A percentile compares a stretch with the other conserved stretches of the same genome.
These are phyloP conservation scores for Vigna mungo DNA, from an alignment of 306 rosid genomes.

Conservation along the genomic window DNA sequence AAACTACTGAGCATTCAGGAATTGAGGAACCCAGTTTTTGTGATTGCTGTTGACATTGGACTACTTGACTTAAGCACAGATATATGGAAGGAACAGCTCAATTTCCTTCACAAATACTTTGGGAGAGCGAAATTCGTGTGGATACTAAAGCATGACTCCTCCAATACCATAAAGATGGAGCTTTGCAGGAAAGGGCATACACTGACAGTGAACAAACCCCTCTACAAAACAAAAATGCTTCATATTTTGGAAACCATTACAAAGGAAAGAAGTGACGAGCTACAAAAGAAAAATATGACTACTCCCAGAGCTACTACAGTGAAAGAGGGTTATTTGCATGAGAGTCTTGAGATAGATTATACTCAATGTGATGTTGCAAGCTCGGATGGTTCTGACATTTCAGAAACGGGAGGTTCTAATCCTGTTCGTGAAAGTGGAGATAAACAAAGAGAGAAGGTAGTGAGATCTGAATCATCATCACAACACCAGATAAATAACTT, in stretches of 20 bases:
- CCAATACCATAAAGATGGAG: slow-evolving; percentile 81
- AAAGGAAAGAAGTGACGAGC: slow-evolving; percentile 67
- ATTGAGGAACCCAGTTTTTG: slow-evolving; percentile 62
- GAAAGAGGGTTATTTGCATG: slow-evolving; percentile 70
- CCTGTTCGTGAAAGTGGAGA: slow-evolving; percentile 47
- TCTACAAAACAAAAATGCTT: slow-evolving; percentile 83
- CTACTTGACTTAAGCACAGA: slow-evolving; percentile 95
- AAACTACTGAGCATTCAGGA: slow-evolving; percentile 64
- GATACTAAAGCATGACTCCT: slow-evolving; percentile 85
- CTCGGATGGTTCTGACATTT: slow-evolving; percentile 83
- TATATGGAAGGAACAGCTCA: slow-evolving; percentile 95
- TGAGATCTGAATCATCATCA: slow-evolving; percentile 46
- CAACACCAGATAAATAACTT: slow-evolving; percentile 55
- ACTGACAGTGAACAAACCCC: slow-evolving; percentile 75
- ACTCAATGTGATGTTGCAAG: slow-evolving; percentile 72
- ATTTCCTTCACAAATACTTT: slow-evolving; percentile 76
- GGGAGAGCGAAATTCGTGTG: slow-evolving; percentile 82
- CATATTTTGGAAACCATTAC: slow-evolving; percentile 83
- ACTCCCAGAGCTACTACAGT: slow-evolving; percentile 45
- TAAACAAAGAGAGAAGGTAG: slow-evolving; percentile 45
- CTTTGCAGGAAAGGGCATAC: slow-evolving; percentile 77
- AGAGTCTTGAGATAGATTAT: slow-evolving; percentile 84
- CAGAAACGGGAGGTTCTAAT: slow-evolving; percentile 56
- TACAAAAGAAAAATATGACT: slow-evolving; percentile 56
- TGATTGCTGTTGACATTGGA: slow-evolving; percentile 80